These are phyloP conservation scores for Globisporangium perplexum DNA, from an alignment of 352 stramenopile species.

Conservation along the genomic window DNA sequence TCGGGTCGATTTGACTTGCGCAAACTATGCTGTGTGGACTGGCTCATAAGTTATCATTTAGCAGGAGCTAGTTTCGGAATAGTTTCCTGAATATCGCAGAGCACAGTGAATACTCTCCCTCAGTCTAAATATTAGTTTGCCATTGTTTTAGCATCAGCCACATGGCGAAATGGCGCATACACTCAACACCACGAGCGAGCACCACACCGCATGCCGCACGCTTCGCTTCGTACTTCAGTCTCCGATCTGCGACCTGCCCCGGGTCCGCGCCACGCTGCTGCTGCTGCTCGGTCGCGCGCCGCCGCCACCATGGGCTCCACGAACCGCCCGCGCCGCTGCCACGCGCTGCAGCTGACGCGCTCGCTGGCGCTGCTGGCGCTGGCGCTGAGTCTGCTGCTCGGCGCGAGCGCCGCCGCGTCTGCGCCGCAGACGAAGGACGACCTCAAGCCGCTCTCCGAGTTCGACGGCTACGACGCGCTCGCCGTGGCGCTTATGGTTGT, in stretches of 20 bases:
- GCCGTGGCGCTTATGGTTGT: conserved; percentile 45
- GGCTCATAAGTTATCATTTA: too few relatives aligned
- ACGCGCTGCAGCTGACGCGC: not conserved
- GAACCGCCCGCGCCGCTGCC: too few relatives aligned
- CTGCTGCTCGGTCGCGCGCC: too few relatives aligned
- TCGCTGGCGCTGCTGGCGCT: not conserved
- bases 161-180: not conserved
- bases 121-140: too few relatives aligned
- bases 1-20: too few relatives aligned
- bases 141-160: too few relatives aligned
- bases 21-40: too few relatives aligned
- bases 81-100: too few relatives aligned
- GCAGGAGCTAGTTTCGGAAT: too few relatives aligned
- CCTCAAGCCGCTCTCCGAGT: conserved; percentile 25
- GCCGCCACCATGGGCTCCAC: not conserved
- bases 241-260: not conserved
- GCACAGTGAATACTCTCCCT: too few relatives aligned
- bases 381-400: not conserved
- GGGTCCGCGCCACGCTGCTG: not conserved
- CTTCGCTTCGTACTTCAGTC: not conserved
- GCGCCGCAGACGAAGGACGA: conserved; percentile 14
- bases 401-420: not conserved
- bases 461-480: conserved; percentile 34
- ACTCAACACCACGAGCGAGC: not conserved
- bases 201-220: too few relatives aligned